These are phyloP conservation scores for Eucalyptus brandiana DNA, from an alignment of 345 rosid species.

Conservation along the genomic window DNA sequence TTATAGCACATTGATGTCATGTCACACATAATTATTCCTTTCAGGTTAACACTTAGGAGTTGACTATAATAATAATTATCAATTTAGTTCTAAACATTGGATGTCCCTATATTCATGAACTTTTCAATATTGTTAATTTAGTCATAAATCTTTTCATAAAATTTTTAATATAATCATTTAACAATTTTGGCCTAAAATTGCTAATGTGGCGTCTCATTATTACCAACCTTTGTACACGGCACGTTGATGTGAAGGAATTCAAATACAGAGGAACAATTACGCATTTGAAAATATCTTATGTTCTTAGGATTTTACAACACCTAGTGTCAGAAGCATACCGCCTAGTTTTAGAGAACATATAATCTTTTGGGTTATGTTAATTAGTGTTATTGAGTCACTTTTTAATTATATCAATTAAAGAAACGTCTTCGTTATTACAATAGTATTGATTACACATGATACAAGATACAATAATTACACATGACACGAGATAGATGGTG, in stretches of 20 bases:
- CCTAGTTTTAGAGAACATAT: neutral
- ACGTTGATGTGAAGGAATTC: neutral
- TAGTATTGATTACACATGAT: too few relatives aligned
- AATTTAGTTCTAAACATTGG: neutral
- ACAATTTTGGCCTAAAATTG: neutral
- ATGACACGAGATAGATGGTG: neutral
- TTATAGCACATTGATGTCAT: neutral
- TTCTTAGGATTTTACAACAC: neutral
- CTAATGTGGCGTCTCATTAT: fast-evolving
- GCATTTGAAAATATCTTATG: neutral
- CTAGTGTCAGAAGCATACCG: neutral
- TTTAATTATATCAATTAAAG: neutral
- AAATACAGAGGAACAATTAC: neutral
- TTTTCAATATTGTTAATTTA: neutral
- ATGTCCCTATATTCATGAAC: neutral
- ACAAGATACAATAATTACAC: neutral
- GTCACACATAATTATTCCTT: neutral
- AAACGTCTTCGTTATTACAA: neutral
- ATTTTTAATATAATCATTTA: neutral
- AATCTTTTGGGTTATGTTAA: neutral
- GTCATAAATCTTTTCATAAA: neutral
- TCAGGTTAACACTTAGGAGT: neutral
- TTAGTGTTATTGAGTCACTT: neutral
- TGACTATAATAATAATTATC: neutral
- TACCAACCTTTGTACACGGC: neutral